phyloP scores from a whole-genome alignment of 75 land plant genomes.

The Sequoia sempervirens region DNA sequence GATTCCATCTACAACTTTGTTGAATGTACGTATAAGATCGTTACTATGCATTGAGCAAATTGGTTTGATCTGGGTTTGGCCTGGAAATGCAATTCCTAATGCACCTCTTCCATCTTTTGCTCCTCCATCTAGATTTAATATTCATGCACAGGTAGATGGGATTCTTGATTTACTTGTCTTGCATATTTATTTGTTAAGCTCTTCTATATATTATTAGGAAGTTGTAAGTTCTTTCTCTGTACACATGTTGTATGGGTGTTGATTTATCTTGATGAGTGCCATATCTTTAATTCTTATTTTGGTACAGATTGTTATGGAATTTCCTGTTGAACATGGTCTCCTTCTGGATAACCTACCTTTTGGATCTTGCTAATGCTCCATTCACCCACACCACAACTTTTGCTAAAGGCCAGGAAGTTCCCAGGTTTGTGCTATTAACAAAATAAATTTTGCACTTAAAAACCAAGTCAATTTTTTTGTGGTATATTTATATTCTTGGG shows the following conservation, averaged over 20 bases:
- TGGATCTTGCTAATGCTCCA: slow-evolving; percentile 98
- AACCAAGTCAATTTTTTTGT: background rate
- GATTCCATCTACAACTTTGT: slow-evolving; percentile 85
- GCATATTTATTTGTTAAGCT: background rate
- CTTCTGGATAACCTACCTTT: slow-evolving; percentile 86
- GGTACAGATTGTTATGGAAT: slow-evolving; percentile 78
- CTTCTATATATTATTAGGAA: background rate
- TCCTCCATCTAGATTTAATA: slow-evolving; percentile 74
- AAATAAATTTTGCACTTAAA: background rate
- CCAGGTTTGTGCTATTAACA: slow-evolving; percentile 53
- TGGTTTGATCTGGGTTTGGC: slow-evolving; percentile 98
- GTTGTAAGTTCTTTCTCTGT: background rate
- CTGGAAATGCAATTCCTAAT: slow-evolving; percentile 81
- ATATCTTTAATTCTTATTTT: slow-evolving; percentile 1
- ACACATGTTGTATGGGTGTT: background rate
- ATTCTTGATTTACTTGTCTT: background rate
- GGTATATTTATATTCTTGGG: background rate
- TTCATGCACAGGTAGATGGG: slow-evolving; percentile 82
- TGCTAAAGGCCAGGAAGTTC: slow-evolving; percentile 98
- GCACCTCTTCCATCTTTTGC: slow-evolving; percentile 61
- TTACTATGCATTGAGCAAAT: slow-evolving; percentile 89
- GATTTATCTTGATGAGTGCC: background rate
- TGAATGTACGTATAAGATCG: slow-evolving; percentile 62
- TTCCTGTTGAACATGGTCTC: slow-evolving; percentile 96
- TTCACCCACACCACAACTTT: slow-evolving; percentile 96